Evolutionary conservation across 2,329 filamentous ascomycete species (phyloP).

Genomic region (Fusarium napiforme): DNA sequence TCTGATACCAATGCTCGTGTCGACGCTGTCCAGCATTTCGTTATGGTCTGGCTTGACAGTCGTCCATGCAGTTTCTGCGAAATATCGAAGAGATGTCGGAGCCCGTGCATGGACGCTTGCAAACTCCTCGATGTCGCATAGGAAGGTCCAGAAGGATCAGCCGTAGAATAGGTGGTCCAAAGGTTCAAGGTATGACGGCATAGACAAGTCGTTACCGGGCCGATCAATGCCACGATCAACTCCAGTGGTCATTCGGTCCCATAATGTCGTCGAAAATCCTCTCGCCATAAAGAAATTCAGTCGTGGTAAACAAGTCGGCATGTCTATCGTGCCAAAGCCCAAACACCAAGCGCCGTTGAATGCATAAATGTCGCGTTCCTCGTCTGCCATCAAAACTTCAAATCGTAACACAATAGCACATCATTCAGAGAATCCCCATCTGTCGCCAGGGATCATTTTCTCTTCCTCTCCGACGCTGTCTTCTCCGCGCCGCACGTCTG

Average conservation of each 20-base stretch:
- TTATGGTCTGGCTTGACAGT: too few species aligned
- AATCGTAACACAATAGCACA: slow-evolving; percentile 11
- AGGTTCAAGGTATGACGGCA: background rate
- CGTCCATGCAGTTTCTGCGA: too few species aligned
- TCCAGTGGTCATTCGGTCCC: background rate
- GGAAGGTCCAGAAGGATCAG: background rate
- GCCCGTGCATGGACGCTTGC: rapidly evolving
- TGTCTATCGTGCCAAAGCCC: background rate
- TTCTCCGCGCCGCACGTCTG: slow-evolving; percentile 33
- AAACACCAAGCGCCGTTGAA: slow-evolving; percentile 16
- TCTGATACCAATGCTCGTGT: background rate
- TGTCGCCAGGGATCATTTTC: slow-evolving; percentile 38
- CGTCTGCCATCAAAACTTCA: background rate
- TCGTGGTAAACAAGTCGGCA: background rate
- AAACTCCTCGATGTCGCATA: rapidly evolving
- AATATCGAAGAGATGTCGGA: background rate
- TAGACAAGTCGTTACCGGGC: background rate
- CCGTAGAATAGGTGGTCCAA: background rate
- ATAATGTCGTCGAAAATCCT: background rate
- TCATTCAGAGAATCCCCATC: slow-evolving; percentile 32
- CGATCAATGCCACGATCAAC: background rate
- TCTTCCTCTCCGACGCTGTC: slow-evolving; percentile 22
- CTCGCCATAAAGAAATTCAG: background rate
- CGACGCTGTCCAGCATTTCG: background rate
- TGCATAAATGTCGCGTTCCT: slow-evolving; percentile 8